Base-by-base conservation (phyloP, 192 early-diverging fungal species). In the Jimgerdemannia lactiflua region DNA sequence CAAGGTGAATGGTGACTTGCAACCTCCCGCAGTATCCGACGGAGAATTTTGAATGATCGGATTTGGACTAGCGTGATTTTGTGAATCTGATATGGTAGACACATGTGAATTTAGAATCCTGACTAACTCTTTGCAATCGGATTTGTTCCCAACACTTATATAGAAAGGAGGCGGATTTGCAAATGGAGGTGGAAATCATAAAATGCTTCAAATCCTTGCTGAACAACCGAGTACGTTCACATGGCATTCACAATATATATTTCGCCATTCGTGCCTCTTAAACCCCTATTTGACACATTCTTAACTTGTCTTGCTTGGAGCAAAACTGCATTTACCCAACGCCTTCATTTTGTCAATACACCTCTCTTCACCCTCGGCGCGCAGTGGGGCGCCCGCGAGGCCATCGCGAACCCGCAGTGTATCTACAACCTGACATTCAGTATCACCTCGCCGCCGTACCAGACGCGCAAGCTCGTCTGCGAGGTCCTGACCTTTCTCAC, bases 111-210 rank as follows among this genome's bases (percentile, higher is more conserved):
- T n/a, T 29, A 29, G 29, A 29, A 29, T 29, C 29, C 29, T 29
- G 29, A 29, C 29, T 29, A 29, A 29, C 0, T 29, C 1, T 29
- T 29, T 29, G 29, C 29, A 29, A 29, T 29, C 29, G 29, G 29
- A 29, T 29, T 29, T 29, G 29, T 29, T 29, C 29, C 29, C 29
- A 29, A 29, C 29, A 29, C 29, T 29, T 29, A 29, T 29, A 29
- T 73, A 89, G 93, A 75, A 83, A 86, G 75, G 90, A 92, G 65
- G 85, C 88, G 64, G 93, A 94, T 80, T 79, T 93, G 39, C 85
- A 89, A 70, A 93, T 93, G 89, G 93, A 94, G 75, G 87, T 90
- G 40, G 93, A 93, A 81, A 92, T 94, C 70, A 89, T 93, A 41
- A 92, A 91, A 71, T 93, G 92, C 76, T 89, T 94, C 72, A 93